Conservation (phyloP, 805 yeast species). For the Metschnikowia anglica region DNA sequence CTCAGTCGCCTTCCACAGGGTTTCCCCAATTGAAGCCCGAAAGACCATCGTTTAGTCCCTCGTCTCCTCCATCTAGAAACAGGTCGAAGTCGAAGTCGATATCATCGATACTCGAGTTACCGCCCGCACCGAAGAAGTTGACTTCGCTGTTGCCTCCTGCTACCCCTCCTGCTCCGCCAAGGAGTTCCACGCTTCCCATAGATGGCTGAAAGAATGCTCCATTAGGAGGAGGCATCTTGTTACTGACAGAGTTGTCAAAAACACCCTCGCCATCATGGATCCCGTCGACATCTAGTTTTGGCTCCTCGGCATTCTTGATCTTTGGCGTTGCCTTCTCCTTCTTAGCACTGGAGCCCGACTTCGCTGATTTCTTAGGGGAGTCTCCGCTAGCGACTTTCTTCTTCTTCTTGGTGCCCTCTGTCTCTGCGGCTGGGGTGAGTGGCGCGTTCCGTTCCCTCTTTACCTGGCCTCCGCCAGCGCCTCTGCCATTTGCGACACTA, state of each 20-base stretch:
- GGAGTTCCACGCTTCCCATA: constrained; percentile 32
- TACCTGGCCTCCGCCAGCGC: constrained; percentile 22
- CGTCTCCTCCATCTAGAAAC: constrained; percentile 38
- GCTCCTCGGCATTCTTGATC: constrained; percentile 22
- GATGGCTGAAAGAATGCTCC: constrained; percentile 22
- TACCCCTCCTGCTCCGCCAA: constrained; percentile 20
- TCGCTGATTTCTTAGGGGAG: constrained; percentile 33
- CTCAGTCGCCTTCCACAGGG: constrained; percentile 22
- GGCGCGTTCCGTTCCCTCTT: constrained; percentile 42
- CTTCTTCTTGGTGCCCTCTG: constrained; percentile 32
- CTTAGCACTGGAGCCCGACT: constrained; percentile 20
- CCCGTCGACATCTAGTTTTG: neutral
- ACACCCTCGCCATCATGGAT: neutral
- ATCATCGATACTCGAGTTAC: constrained; percentile 37
- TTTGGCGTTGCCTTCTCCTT: constrained; percentile 29
- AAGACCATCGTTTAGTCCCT: constrained; percentile 34
- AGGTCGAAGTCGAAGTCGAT: constrained; percentile 45
- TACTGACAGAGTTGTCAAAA: constrained; percentile 1
- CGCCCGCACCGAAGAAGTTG: constrained; percentile 25
- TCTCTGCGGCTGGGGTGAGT: constrained; percentile 42
- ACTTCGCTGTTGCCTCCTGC: constrained; percentile 19
- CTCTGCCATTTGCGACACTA: constrained; percentile 7
- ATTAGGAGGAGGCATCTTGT: constrained; percentile 27
- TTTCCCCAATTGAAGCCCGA: constrained; percentile 42
- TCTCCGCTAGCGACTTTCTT: constrained; percentile 27